Evolutionary conservation across 2,329 filamentous ascomycete species (phyloP).

Genomic region (Sordariomycetes sp.): DNA sequence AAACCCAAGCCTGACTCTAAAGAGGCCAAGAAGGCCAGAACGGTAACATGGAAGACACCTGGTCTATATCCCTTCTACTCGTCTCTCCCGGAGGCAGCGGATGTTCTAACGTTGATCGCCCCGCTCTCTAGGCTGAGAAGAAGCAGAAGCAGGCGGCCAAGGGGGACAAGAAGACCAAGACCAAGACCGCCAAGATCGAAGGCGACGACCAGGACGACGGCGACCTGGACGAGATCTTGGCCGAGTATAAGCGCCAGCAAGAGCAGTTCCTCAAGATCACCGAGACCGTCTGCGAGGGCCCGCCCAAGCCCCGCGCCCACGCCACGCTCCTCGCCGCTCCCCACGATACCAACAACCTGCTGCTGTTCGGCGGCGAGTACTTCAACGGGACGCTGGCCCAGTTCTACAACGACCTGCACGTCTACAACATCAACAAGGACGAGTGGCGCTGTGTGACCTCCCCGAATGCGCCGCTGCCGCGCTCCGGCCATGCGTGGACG

Average conservation of each 20-base stretch:
- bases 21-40: conserved; percentile 37
- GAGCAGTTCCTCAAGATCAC: conserved; percentile 92
- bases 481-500: conserved; percentile 92
- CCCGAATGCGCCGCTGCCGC: conserved; percentile 81
- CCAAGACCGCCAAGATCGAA: conserved; percentile 56
- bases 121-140: conserved; percentile 40
- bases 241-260: conserved; percentile 86
- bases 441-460: conserved; percentile 87
- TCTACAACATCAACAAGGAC: conserved; percentile 70
- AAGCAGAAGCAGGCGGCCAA: conserved; percentile 79
- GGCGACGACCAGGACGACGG: conserved; percentile 88
- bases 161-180: conserved; percentile 74
- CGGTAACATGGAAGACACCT: conserved; percentile 12
- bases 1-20: conserved; percentile 21
- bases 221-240: conserved; percentile 85
- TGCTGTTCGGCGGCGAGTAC: conserved; percentile 91
- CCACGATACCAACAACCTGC: conserved; percentile 73
- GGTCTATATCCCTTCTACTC: conserved; percentile 16
- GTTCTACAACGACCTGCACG: conserved; percentile 56
- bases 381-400: conserved; percentile 83
- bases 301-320: conserved; percentile 70
- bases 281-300: conserved; percentile 58
- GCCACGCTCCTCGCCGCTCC: conserved; percentile 78
- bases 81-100: conserved; percentile 7
- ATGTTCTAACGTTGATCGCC: conserved; percentile 8